Evolutionary conservation across 2,329 filamentous ascomycete species (phyloP).

Genomic region (Herpotrichia juniperi): DNA sequence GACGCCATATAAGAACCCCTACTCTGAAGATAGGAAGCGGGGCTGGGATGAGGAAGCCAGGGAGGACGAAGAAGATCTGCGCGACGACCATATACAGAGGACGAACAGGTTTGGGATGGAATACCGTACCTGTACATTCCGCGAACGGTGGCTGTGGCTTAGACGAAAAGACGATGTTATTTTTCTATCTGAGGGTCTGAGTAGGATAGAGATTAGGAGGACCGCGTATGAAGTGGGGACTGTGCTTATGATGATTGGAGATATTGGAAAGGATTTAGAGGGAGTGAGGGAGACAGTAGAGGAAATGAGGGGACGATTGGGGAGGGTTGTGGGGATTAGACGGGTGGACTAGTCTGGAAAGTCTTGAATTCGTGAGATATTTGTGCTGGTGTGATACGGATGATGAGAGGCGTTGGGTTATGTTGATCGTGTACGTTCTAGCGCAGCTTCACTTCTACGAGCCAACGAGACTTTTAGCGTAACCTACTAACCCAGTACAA

Average conservation of each 20-base stretch:
- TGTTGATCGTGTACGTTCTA: too few relatives aligned
- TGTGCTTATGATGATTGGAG: constrained; percentile 21
- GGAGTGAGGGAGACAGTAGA: constrained; percentile 18
- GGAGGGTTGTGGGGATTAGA: constrained; percentile 28
- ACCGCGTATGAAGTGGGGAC: constrained; percentile 39
- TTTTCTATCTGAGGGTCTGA: constrained; percentile 41
- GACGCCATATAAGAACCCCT: neutral
- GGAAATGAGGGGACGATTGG: constrained; percentile 23
- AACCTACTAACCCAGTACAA: too few relatives aligned
- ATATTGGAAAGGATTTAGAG: constrained; percentile 28
- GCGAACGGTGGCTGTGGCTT: constrained; percentile 46
- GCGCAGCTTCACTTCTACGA: too few relatives aligned
- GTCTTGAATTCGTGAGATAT: too few relatives aligned
- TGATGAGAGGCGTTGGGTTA: too few relatives aligned
- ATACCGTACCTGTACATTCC: constrained; percentile 42
- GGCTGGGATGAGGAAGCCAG: constrained; percentile 11
- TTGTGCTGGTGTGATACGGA: too few relatives aligned
- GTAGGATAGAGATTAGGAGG: constrained; percentile 46
- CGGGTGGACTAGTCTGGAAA: constrained; percentile 26
- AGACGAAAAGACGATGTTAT: constrained; percentile 43
- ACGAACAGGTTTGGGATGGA: constrained; percentile 33
- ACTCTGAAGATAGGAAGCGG: neutral
- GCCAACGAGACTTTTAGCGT: too few relatives aligned
- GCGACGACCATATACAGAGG: constrained; percentile 12
- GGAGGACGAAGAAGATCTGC: constrained; percentile 4